phyloP scores from a whole-genome alignment of 306 rosid species.

The Echinosophora koreensis region DNA sequence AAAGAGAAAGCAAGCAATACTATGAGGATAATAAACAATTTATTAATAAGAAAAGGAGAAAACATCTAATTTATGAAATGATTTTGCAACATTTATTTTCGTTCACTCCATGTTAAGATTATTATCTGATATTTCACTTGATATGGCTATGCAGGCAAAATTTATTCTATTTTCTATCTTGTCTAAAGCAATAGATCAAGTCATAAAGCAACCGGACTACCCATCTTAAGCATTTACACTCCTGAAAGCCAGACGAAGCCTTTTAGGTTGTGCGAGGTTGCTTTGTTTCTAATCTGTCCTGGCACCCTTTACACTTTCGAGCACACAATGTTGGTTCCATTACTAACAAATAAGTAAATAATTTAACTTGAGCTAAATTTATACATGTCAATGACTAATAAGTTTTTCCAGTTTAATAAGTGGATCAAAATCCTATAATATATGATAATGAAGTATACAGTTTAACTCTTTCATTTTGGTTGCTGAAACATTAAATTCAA shows the following conservation, averaged over 20 bases:
- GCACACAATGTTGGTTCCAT: neutral
- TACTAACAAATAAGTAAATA: neutral
- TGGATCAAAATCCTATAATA: constrained; percentile 13
- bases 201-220: neutral
- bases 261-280: neutral
- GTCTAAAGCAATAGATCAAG: constrained; percentile 3
- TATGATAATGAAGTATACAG: neutral
- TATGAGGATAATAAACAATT: constrained; percentile 9
- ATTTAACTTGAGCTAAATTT: neutral
- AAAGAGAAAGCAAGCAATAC: neutral
- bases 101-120: neutral
- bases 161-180: neutral
- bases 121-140: constrained; percentile 12
- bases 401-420: neutral
- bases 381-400: neutral
- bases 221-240: neutral
- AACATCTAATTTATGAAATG: constrained; percentile 9
- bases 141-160: constrained; percentile 29
- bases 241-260: constrained; percentile 1
- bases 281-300: neutral
- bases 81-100: neutral
- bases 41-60: neutral
- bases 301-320: constrained; percentile 20
- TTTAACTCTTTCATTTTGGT: neutral
- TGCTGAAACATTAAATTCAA: constrained; percentile 23